These are phyloP conservation scores for Trichoderma endophyticum DNA, from an alignment of 2,329 filamentous ascomycete species.

Conservation along the genomic window DNA sequence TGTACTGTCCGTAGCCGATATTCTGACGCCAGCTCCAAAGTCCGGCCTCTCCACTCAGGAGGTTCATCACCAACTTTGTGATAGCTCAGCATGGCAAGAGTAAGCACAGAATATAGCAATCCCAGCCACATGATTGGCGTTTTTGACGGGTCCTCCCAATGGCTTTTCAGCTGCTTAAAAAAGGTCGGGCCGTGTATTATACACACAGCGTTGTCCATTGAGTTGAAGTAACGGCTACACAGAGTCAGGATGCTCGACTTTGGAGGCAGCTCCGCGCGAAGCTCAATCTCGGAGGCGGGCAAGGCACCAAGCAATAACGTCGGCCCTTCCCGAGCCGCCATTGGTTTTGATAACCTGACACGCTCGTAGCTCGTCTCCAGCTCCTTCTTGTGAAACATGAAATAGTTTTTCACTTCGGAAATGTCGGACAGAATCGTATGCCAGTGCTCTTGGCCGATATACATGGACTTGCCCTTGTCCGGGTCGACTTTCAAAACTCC, in stretches of 20 bases:
- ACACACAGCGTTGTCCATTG: conserved; percentile 65
- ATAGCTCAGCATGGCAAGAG: conserved; percentile 74
- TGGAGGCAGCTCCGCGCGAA: conserved; percentile 74
- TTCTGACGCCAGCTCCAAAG: conserved; percentile 57
- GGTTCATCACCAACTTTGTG: conserved; percentile 77
- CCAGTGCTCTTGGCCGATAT: conserved; percentile 82
- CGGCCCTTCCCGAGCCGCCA: conserved; percentile 60
- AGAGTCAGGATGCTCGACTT: conserved; percentile 82
- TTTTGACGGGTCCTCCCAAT: conserved; percentile 71
- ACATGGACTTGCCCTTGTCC: conserved; percentile 75
- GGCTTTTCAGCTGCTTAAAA: conserved; percentile 62
- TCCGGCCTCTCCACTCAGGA: conserved; percentile 68
- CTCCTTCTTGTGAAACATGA: conserved; percentile 80
- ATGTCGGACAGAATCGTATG: conserved; percentile 77
- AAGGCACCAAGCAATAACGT: conserved; percentile 76
- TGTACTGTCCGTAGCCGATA: conserved; percentile 74
- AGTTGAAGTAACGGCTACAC: conserved; percentile 88
- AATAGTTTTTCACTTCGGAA: conserved; percentile 90
- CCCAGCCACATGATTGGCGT: conserved; percentile 76
- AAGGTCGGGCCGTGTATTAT: conserved; percentile 85
- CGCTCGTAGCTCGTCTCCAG: conserved; percentile 77
- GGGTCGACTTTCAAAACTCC: conserved; percentile 79
- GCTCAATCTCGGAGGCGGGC: conserved; percentile 68
- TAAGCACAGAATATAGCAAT: conserved; percentile 71
- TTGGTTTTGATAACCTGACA: conserved; percentile 66